These are phyloP conservation scores for Colletotrichum orbiculare DNA, from an alignment of 2,329 filamentous ascomycete species.

Conservation along the genomic window DNA sequence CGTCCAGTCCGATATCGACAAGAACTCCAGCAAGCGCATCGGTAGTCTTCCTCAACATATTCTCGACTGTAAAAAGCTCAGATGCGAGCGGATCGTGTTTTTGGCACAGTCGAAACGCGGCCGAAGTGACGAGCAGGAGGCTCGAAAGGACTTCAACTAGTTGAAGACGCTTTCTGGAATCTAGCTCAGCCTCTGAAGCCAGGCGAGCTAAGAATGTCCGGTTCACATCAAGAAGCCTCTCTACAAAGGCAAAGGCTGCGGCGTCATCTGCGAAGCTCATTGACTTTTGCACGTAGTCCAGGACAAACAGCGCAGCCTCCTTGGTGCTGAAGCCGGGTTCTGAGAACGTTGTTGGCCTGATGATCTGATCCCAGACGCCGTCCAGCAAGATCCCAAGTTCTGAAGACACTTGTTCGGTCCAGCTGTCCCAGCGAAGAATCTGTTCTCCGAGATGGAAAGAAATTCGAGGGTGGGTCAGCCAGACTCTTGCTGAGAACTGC, in stretches of 20 bases:
- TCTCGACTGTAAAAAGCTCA: constrained; percentile 59
- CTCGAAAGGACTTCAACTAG: constrained; percentile 51
- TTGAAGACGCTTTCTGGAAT: constrained; percentile 41
- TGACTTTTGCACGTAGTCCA: constrained; percentile 59
- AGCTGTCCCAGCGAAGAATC: constrained; percentile 63
- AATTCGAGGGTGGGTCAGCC: constrained; percentile 45
- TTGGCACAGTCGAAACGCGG: constrained; percentile 53
- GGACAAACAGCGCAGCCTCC: constrained; percentile 53
- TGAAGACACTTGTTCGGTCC: constrained; percentile 69
- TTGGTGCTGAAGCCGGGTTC: constrained; percentile 34
- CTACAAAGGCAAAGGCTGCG: constrained; percentile 53
- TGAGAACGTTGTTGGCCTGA: constrained; percentile 1
- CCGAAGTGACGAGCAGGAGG: constrained; percentile 52
- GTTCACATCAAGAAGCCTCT: constrained; percentile 56
- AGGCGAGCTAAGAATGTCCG: constrained; percentile 49
- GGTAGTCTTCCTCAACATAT: constrained; percentile 56
- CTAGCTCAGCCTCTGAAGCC: constrained; percentile 38
- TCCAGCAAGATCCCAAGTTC: constrained; percentile 72
- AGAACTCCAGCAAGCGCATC: constrained; percentile 53
- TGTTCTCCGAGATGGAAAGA: constrained; percentile 61
- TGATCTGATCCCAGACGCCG: constrained; percentile 62
- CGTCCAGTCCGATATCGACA: constrained; percentile 53
- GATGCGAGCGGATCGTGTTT: constrained; percentile 43
- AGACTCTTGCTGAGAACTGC: constrained; percentile 43
- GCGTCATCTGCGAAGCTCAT: constrained; percentile 52